Base-by-base conservation (phyloP, 2,329 filamentous ascomycete species). In the Colletotrichum endophyticum region DNA sequence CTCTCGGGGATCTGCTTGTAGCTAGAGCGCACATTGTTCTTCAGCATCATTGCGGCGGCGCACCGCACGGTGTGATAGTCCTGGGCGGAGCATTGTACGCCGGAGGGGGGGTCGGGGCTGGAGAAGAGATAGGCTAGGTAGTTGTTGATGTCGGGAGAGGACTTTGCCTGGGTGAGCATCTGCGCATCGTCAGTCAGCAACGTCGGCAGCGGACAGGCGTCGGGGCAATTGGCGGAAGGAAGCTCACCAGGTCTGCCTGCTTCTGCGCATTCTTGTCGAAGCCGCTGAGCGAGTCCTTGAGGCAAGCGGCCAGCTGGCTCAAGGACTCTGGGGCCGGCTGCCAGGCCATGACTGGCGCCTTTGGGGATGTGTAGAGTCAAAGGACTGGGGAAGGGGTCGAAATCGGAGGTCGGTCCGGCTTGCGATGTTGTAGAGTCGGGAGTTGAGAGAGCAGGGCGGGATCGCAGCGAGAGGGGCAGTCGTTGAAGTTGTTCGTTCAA, bases 81-180 rank as follows among this genome's bases (percentile, higher is more conserved):
- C 78, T 90, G 82, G 79, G 88, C 82, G 69, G 89, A 91, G 80
- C 91, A 91, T 80, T 88, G 88, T 82, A 95, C 87, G 78, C 89
- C 92, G 73, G 88, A 85, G 63, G 94, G 92, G 67, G 89, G 88
- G 78, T 92, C 89, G 73, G 92, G 84, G 80, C 91, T 95, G 76
- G 95, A 95, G 85, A 98, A 95, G 78, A 99, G 91, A 85, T 95
- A 98, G 80, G 95, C 95, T 61, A 99, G 93, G 85, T 99, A 99
- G 87, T 99, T 99, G 88, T 98, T 96, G 88, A 98, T 95, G 84
- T 99, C 96, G 66, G 96, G 96, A 13, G 95, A 97, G 69, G 90
- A 88, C 84, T 95, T 98, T 77, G 96, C 97, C 87, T 98, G 95
- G 79, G 92, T 90, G 81, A 99, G 95, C 95, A 99, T 98, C 97